phyloP scores from a whole-genome alignment of 2,329 filamentous ascomycete genomes.

The Fusarium sp. region DNA sequence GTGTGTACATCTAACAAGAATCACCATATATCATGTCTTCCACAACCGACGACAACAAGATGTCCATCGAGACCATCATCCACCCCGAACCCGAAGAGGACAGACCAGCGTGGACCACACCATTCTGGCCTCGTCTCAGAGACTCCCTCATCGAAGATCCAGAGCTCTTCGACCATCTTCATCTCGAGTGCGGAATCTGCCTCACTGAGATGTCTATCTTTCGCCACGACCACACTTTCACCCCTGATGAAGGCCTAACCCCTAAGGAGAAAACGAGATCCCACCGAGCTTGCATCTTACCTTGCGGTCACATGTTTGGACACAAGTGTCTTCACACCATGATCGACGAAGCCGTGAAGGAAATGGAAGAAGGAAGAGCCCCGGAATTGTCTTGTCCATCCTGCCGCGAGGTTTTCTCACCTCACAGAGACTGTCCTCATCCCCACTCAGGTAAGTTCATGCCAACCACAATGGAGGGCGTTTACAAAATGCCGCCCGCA shows the following conservation, averaged over 20 bases:
- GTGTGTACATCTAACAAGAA: not conserved
- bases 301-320: slow-evolving; percentile 37
- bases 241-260: not conserved
- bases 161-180: not conserved
- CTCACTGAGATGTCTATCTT: slow-evolving; percentile 21
- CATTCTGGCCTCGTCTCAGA: slow-evolving; percentile 24
- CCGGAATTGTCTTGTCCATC: not conserved
- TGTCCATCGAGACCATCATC: slow-evolving; percentile 3
- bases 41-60: not conserved
- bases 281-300: slow-evolving; percentile 16
- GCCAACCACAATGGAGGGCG: not conserved
- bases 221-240: not conserved
- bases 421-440: not conserved
- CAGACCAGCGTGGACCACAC: no score
- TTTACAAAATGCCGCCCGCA: not conserved
- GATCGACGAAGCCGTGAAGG: not conserved
- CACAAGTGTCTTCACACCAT: not conserved
- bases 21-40: not conserved
- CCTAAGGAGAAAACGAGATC: not conserved
- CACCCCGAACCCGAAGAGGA: not conserved
- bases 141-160: slow-evolving; percentile 5
- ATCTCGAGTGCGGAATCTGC: slow-evolving; percentile 22
- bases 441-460: slow-evolving; percentile 5
- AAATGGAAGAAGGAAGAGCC: not conserved
- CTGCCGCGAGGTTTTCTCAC: not conserved